A percentile compares a stretch with the other conserved stretches of the same genome.
phyloP scores from a whole-genome alignment of 106 monocot genomes.

The Agapanthus africanus region DNA sequence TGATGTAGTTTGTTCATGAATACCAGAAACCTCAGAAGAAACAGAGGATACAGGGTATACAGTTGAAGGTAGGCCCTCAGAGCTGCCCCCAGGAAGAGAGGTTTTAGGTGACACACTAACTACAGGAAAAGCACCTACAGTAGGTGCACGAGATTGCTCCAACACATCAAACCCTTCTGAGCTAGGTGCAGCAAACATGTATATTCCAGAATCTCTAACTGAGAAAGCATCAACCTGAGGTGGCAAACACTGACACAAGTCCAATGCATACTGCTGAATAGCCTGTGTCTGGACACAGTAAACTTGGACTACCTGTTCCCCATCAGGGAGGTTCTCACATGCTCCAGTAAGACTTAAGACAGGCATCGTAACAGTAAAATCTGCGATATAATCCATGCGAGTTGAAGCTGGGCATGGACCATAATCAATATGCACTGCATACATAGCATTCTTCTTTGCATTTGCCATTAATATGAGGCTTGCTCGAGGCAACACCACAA shows the following conservation, averaged over 20 bases:
- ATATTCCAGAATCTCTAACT: too few relatives aligned
- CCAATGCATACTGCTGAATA: conserved; percentile 96
- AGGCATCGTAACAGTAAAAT: conserved; percentile 96
- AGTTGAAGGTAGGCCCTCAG: conserved; percentile 15
- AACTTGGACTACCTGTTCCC: conserved; percentile 77
- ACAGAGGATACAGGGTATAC: conserved; percentile 9
- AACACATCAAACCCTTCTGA: conserved; percentile 22
- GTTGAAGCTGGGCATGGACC: conserved; percentile 69
- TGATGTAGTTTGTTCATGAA: conserved; percentile 16
- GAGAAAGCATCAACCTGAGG: conserved; percentile 19
- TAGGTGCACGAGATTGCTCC: conserved; percentile 17
- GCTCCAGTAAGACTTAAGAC: conserved; percentile 90
- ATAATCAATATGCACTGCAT: conserved; percentile 90
- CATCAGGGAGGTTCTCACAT: conserved; percentile 46
- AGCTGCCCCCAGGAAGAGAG: conserved; percentile 12
- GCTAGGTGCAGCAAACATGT: too few relatives aligned
- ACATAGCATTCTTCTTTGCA: conserved; percentile 97
- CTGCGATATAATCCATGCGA: conserved; percentile 81
- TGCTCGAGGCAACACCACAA: conserved; percentile 68
- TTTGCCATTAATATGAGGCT: conserved; percentile 83
- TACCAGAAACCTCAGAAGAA: conserved; percentile 17
- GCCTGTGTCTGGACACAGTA: conserved; percentile 99
- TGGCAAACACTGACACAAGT: conserved; percentile 74
- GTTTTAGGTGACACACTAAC: conserved; percentile 25
- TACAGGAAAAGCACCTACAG: conserved; percentile 18